Base-by-base conservation (phyloP, 1,139 yeast species). In the Yamadazyma membranifaciens region DNA sequence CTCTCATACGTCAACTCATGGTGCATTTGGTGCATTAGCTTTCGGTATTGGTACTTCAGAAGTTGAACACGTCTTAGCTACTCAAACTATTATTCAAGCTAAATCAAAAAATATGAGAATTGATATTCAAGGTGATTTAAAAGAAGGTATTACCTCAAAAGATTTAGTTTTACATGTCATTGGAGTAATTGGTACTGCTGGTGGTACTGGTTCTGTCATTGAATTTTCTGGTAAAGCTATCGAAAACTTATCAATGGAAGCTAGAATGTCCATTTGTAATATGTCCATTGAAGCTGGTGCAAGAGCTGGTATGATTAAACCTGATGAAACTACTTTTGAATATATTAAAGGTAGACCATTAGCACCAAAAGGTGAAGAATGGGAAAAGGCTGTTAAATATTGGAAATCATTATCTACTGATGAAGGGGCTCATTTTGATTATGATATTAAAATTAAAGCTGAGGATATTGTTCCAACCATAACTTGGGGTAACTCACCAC, bases 261-360 rank as follows among this genome's bases (percentile, higher is more conserved):
- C 98, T n/a, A 81, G 98, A 69, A 92, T 92, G 98, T 89, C 98
- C 39, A 92, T 92, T 70, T 92, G 98, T 77, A 92, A 92, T 64
- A 92, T 92, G 98, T 83, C 97, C 35, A 91, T 92, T 55, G 98
- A 92, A 70, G 98, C 85, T 44, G 98, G 98, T 69, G 98, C 98
- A 24, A 84, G 98, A 69, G 98, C 98, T 17, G 98, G 98, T 68
- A 88, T 92, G 97, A 91, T 92, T 59, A 87, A 85, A 49, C 98
- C 98, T 10, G 98, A 92, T 62, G 84, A 89, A 50, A 81, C 65
- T 42, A 91, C 98, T 17, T 87, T 84, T 58, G 83, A 84, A 41
- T 92, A 92, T 67, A 75, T 92, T 54, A 82, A 91, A 68, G 96
- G 95, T 45, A 80, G 97, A 62, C 97, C 98, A 34, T 76, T 92